phyloP scores from a whole-genome alignment of 2,329 filamentous ascomycete genomes.

The Sporothrix pseudoabietina region DNA sequence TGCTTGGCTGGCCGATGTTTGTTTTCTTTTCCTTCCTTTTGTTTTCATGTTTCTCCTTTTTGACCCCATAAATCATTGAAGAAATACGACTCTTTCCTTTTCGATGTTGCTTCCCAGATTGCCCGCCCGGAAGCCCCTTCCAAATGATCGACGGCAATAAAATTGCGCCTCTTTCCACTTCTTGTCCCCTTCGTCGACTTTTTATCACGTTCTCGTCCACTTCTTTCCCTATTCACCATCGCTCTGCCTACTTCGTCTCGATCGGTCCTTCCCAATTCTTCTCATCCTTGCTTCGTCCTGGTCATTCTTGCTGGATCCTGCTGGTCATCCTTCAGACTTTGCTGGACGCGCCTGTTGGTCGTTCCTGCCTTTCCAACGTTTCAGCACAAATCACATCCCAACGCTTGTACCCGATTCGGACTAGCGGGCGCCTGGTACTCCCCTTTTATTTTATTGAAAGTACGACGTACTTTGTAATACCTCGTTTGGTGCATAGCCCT shows the following conservation, averaged over 20 bases:
- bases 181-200: background rate
- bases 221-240: constrained; percentile 12
- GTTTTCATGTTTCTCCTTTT: background rate
- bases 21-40: background rate
- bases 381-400: constrained; percentile 31
- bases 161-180: constrained; percentile 20
- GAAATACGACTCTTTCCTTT: constrained; percentile 15
- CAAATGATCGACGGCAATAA: constrained; percentile 17
- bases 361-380: constrained; percentile 30
- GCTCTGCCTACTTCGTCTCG: background rate
- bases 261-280: constrained; percentile 15
- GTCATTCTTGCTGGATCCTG: background rate
- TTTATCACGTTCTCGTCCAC: background rate
- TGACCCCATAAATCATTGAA: background rate
- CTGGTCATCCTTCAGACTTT: background rate
- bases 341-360: constrained; percentile 4
- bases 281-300: constrained; percentile 1
- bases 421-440: constrained; percentile 25
- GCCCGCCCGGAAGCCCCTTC: background rate
- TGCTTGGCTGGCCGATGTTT: background rate
- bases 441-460: constrained; percentile 31
- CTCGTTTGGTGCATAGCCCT: constrained; percentile 16
- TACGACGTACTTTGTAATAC: constrained; percentile 4
- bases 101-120: constrained; percentile 1
- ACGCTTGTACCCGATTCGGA: constrained; percentile 24